Conservation (phyloP, 495 filamentous ascomycete genomes). For the Penicillium crystallinum region DNA sequence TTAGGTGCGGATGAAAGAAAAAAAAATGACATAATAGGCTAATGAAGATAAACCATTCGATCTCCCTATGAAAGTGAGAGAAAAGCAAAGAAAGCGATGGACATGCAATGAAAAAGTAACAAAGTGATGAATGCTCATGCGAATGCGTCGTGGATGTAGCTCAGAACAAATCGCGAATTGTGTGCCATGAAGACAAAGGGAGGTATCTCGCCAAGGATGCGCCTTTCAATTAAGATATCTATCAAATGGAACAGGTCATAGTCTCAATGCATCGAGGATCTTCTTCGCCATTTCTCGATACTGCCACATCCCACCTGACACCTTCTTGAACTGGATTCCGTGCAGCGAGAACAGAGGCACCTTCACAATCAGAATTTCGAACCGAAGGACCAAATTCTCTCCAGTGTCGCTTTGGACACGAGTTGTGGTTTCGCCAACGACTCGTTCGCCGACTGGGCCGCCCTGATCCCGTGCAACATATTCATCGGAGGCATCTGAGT, state of each 20-base stretch:
- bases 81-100: constrained; percentile 8
- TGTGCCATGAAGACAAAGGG: constrained; percentile 4
- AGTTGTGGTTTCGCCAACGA: constrained; percentile 75
- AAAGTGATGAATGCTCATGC: constrained; percentile 25
- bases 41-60: constrained; percentile 3
- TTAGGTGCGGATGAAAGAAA: not conserved
- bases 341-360: constrained; percentile 89
- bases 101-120: constrained; percentile 17
- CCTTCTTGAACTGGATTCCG: constrained; percentile 97
- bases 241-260: constrained; percentile 41
- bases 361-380: constrained; percentile 98
- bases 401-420: constrained; percentile 84
- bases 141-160: constrained; percentile 29
- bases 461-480: constrained; percentile 49
- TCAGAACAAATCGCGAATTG: constrained; percentile 4
- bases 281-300: constrained; percentile 97
- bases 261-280: constrained; percentile 80
- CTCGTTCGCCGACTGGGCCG: constrained; percentile 38
- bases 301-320: constrained; percentile 93
- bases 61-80: not conserved
- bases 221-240: not conserved
- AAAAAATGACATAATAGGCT: not conserved
- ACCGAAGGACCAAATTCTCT: constrained; percentile 71
- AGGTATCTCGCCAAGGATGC: constrained; percentile 1
- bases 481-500: constrained; percentile 75